A percentile compares a stretch with the other conserved stretches of the same genome.
Evolutionary conservation across 2,329 filamentous ascomycete species (phyloP).

Genomic region (Elsinoe fawcettii): DNA sequence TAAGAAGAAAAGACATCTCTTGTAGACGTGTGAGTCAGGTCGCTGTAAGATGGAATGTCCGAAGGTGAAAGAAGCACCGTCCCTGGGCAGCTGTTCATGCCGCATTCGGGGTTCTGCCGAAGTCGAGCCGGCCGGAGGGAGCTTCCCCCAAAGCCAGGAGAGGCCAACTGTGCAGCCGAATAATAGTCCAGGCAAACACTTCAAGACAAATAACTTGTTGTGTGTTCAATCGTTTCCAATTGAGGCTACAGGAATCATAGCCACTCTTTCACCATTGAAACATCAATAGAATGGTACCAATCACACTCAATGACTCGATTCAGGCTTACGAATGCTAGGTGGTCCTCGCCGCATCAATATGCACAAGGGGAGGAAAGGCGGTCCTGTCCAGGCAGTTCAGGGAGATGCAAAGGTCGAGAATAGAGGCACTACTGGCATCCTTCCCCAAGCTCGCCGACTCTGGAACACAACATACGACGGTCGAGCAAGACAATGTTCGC

Average conservation of each 20-base stretch:
- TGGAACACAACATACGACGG: conserved; percentile 92
- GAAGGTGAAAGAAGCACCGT: not conserved
- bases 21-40: not conserved
- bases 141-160: conserved; percentile 5
- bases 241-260: not conserved
- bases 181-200: conserved; percentile 2
- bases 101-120: conserved; percentile 1
- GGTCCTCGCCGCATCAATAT: conserved; percentile 97
- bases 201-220: too few relatives aligned
- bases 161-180: conserved; percentile 11
- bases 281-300: conserved; percentile 26
- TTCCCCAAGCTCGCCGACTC: conserved; percentile 97
- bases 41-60: not conserved
- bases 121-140: not conserved
- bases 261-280: not conserved
- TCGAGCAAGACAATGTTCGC: conserved; percentile 98
- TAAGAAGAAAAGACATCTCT: not conserved
- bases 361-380: conserved; percentile 94
- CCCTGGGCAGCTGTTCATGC: not conserved
- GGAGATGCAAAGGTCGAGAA: conserved; percentile 92
- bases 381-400: conserved; percentile 96
- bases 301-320: conserved; percentile 12
- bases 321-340: conserved; percentile 53
- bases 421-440: conserved; percentile 91
- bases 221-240: not conserved